Evolutionary conservation across 768 basidiomycete species (phyloP), one percentile per base, ranked within the genome.

Genomic region (Lactifluus echinatus): DNA sequence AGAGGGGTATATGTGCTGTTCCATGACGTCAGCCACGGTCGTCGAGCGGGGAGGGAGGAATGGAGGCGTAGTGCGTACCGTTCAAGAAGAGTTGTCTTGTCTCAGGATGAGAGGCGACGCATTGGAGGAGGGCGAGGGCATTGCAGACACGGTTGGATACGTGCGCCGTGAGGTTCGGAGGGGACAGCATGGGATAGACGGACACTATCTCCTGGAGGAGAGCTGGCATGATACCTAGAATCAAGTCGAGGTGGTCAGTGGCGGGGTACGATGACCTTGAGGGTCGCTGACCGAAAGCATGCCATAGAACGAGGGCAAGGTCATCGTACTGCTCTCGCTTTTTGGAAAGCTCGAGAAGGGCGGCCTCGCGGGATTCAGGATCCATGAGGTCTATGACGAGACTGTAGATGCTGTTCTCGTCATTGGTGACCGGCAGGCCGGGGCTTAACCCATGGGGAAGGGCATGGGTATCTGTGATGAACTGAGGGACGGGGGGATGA

Each of bases 281-380:
- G 21, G n/a, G 26, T 19, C 19, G 69, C 75, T 56, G 63, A 95
- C 95, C 95, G 66, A 97, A 99, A 2, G 93, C 93, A 66, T 98
- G 94, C 96, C 96, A 99, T 7, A 99, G 78, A 24, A 99, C 90
- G 42, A 98, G 79, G 2, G 96, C 96, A 45, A 99, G 83, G 72
- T 99, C 94, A 69, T 99, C 96, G 68, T 95, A 98, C 72, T 98
- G 94, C 73, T 98, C 96, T 61, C 96, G 77, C 76, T 97, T 98
- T 80, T 99, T 98, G 75, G 92, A 95, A 66, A 99, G 77, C 73
- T 99, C 96, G 53, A 98, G 77, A 48, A 99, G 75, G 2, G 96
- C 95, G 2, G 78, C 79, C 68, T 99, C 96, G 60, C 95, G 80
- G n/a, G 86, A 82, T 54, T 75, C 79, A 1, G 87, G 83, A 66